phyloP scores from a whole-genome alignment of 768 basidiomycete genomes.

The Auricularia cornea region DNA sequence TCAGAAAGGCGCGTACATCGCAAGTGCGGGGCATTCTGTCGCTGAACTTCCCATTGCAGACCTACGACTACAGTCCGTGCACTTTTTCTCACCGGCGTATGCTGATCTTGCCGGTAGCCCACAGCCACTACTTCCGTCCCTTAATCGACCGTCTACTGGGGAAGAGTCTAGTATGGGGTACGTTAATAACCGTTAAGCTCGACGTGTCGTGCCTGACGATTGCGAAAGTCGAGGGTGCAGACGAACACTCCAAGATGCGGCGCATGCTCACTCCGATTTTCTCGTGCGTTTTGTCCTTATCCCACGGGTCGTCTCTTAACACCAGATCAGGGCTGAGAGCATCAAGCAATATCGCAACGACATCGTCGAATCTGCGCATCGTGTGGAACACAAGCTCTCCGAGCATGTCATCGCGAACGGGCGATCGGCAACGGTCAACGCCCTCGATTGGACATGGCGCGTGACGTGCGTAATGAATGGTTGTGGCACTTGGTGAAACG shows the following conservation, averaged over 20 bases:
- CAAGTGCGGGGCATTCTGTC: not conserved
- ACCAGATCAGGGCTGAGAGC: slow-evolving; percentile 1
- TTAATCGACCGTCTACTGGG: slow-evolving; percentile 27
- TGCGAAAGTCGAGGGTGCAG: slow-evolving; percentile 20
- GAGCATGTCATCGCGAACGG: not conserved
- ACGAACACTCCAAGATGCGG: slow-evolving; percentile 25
- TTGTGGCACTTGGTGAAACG: not conserved
- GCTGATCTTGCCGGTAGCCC: slow-evolving; percentile 8
- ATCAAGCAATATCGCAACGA: slow-evolving; percentile 5
- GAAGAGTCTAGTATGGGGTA: slow-evolving; percentile 26
- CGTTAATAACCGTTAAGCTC: not conserved
- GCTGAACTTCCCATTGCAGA: not conserved
- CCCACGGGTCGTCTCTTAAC: not conserved
- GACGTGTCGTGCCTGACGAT: not conserved
- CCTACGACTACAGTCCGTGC: slow-evolving; percentile 12
- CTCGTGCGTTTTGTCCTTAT: slow-evolving; percentile 9
- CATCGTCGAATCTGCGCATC: slow-evolving; percentile 6
- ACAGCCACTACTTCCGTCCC: slow-evolving; percentile 23
- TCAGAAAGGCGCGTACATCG: not conserved
- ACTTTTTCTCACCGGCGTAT: not conserved
- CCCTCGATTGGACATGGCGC: slow-evolving; percentile 9
- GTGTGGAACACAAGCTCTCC: slow-evolving; percentile 3
- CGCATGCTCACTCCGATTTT: slow-evolving; percentile 13
- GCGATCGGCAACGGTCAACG: slow-evolving; percentile 5
- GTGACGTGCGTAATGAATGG: slow-evolving; percentile 6